Evolutionary conservation across 2,329 filamentous ascomycete genomes (phyloP), one percentile per base, ranked within the genome.

Genomic region (Dissoconium aciculare): DNA sequence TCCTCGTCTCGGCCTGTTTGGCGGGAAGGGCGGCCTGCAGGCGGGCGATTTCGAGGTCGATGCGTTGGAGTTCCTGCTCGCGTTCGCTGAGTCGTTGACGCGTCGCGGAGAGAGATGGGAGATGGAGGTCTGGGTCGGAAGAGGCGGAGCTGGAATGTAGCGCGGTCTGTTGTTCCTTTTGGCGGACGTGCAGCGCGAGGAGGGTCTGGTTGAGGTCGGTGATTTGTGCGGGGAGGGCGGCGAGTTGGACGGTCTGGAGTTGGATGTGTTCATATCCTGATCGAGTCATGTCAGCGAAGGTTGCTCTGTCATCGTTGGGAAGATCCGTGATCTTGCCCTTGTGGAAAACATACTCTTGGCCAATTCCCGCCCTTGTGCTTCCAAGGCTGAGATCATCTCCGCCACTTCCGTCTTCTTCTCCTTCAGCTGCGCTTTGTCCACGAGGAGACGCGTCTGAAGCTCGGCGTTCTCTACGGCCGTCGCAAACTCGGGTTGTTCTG

Each of bases 401-500:
- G 72, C 71, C 2, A 92, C 82, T 37, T 85, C 77, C 11, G 69
- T 65, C 58, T 95, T 95, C 47, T 80, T 74, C 25, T 70, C 67
- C 53, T 89, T 83, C 17, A 95, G 66, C 28, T 71, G 68, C 11
- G 71, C 71, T 54, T 95, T 95, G 34, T 72, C 63, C 9, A 71
- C 69, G 3, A 64, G 66, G 11, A 82, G 61, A 37, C 82, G 75
- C 34, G 68, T 63, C 51, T 89, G 82, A 14, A 92, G 59, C 34
- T 76, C 74, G 28, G 77, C 61, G 51, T 94, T 95, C 50, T 95
- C 85, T 45, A 75, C 69, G 26, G 76, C 71, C 24, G 77, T 77
- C 35, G 92, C 80, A 27, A 95, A 78, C 11, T 85, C 66, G 0
- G 87, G 89, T 28, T 85, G 83, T 40, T 93, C 81, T 40, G 82